A percentile compares a stretch with the other conserved stretches of the same genome.
phyloP scores from a whole-genome alignment of 2,329 filamentous ascomycete genomes.

The Cercospora nicotianae region DNA sequence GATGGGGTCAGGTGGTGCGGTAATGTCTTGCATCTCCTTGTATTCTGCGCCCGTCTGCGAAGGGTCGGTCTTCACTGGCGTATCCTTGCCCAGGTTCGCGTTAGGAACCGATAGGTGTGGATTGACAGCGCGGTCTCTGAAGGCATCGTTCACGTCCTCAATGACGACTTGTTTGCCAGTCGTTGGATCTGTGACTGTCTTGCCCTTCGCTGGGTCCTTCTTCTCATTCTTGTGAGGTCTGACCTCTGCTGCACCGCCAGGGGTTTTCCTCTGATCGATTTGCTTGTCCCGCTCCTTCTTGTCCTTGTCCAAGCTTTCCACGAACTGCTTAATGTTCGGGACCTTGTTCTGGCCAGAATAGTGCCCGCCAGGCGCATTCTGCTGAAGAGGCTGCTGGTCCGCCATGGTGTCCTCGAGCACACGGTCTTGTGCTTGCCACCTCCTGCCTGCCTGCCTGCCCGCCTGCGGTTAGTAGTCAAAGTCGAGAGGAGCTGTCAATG shows the following conservation, averaged over 20 bases:
- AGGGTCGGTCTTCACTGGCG: slow-evolving; percentile 69
- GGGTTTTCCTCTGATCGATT: slow-evolving; percentile 57
- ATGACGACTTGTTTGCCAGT: slow-evolving; percentile 85
- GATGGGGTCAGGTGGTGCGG: slow-evolving; percentile 84
- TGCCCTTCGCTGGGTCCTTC: slow-evolving; percentile 50
- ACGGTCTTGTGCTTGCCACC: neutral
- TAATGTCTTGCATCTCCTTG: slow-evolving; percentile 80
- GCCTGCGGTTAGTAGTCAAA: neutral
- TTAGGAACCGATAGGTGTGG: slow-evolving; percentile 84
- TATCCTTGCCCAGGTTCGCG: slow-evolving; percentile 76
- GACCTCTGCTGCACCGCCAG: slow-evolving; percentile 40
- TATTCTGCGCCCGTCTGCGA: slow-evolving; percentile 77
- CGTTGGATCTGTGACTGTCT: slow-evolving; percentile 78
- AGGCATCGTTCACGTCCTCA: slow-evolving; percentile 72
- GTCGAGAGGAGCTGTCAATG: neutral
- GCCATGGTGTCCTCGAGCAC: slow-evolving; percentile 9
- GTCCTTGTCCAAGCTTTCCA: slow-evolving; percentile 73
- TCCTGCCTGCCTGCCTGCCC: neutral
- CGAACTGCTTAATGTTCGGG: slow-evolving; percentile 82
- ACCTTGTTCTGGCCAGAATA: slow-evolving; percentile 84
- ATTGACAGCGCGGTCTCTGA: slow-evolving; percentile 69
- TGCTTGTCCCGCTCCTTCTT: slow-evolving; percentile 73
- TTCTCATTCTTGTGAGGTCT: slow-evolving; percentile 51
- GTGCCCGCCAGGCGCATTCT: slow-evolving; percentile 54
- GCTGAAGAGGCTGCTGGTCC: slow-evolving; percentile 21